These are phyloP conservation scores for Petunia axillaris DNA, from an alignment of 257 asterid species.

Conservation along the genomic window DNA sequence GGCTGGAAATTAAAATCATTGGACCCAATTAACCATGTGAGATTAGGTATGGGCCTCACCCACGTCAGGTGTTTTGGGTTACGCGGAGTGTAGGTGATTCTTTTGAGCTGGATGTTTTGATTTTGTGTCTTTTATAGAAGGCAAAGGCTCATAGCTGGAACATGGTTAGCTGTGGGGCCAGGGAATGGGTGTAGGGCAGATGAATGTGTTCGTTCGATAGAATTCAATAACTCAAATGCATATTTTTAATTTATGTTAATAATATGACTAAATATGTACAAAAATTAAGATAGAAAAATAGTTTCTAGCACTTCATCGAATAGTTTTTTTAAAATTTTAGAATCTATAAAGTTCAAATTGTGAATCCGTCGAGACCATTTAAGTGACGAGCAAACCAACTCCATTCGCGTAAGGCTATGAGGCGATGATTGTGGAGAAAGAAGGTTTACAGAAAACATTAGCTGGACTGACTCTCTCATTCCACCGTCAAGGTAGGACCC, in stretches of 20 bases:
- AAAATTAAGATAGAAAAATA: no score
- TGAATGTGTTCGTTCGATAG: no score
- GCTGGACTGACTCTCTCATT: conserved; percentile 23
- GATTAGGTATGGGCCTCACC: conserved; percentile 38
- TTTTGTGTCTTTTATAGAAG: conserved; percentile 25
- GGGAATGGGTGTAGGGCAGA: no score
- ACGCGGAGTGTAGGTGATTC: background rate
- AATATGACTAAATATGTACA: no score
- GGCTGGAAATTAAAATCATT: conserved; percentile 38
- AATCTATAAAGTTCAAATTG: no score
- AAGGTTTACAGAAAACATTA: background rate
- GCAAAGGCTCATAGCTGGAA: conserved; percentile 49
- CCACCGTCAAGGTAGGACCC: conserved; percentile 40
- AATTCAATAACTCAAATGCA: no score
- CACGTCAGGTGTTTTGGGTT: conserved; percentile 42
- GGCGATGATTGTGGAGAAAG: conserved; percentile 41
- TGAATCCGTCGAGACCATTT: background rate
- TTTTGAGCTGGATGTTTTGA: background rate
- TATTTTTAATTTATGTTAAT: no score
- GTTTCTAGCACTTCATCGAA: no score
- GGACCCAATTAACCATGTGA: conserved; percentile 57
- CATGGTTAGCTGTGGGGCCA: conserved; percentile 29
- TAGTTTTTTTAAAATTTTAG: no score
- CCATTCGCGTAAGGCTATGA: conserved; percentile 24
- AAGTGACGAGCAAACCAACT: conserved; percentile 7